Conservation (phyloP, 2,329 filamentous ascomycete genomes). For the Atkinsonella texensis region DNA sequence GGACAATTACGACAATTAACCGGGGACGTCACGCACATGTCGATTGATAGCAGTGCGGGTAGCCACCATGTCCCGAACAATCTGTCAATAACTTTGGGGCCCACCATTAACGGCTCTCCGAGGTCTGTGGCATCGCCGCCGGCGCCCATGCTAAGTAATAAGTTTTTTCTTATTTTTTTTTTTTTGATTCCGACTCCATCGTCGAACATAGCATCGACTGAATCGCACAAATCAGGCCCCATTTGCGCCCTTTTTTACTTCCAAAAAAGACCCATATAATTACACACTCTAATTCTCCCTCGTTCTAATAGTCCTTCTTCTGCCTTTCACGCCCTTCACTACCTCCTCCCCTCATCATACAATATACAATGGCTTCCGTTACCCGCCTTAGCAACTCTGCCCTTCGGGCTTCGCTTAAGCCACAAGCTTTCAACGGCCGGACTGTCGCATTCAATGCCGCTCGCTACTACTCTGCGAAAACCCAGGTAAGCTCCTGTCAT, state of each 20-base stretch:
- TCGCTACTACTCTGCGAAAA: slow-evolving; percentile 89
- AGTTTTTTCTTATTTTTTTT: slow-evolving; percentile 5
- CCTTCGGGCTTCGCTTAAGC: slow-evolving; percentile 63
- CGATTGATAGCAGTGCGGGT: too few species aligned
- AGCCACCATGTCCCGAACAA: too few species aligned
- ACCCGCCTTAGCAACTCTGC: slow-evolving; percentile 71
- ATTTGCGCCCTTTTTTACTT: not conserved
- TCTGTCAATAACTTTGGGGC: not conserved
- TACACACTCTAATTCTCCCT: slow-evolving; percentile 19
- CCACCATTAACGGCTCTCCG: slow-evolving; percentile 3
- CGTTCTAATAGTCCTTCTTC: slow-evolving; percentile 19
- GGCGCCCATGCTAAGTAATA: slow-evolving; percentile 1
- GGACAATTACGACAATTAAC: too few species aligned
- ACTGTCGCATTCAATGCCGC: slow-evolving; percentile 66
- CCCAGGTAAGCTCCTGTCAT: slow-evolving; percentile 48
- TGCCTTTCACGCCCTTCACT: slow-evolving; percentile 1
- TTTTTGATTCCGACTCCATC: not conserved
- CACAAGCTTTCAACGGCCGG: slow-evolving; percentile 56
- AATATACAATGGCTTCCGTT: slow-evolving; percentile 62
- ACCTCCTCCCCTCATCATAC: slow-evolving; percentile 9
- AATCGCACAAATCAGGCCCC: not conserved
- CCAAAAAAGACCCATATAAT: slow-evolving; percentile 7
- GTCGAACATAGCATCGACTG: not conserved
- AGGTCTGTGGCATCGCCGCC: slow-evolving; percentile 4
- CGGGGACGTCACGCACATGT: too few species aligned